Conservation (phyloP, 192 early-diverging fungal species). For the Umbelopsis sp. region DNA sequence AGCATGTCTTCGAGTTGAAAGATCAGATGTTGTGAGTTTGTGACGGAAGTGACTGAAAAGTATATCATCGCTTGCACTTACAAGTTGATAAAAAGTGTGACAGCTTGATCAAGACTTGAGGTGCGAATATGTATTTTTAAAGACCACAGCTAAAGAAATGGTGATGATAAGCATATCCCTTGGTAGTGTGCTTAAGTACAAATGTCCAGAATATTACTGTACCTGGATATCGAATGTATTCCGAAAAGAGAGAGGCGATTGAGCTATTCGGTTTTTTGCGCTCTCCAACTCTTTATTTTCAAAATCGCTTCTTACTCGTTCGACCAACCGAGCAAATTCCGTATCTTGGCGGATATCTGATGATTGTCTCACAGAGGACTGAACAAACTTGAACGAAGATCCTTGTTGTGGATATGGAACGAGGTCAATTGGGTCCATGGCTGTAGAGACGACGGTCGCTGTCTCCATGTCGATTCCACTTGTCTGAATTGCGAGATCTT, state of each 20-base stretch:
- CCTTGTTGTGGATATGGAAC: not conserved
- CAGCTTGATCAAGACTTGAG: not conserved
- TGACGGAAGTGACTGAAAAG: not conserved
- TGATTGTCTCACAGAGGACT: constrained; percentile 7
- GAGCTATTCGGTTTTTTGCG: not conserved
- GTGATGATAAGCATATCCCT: not conserved
- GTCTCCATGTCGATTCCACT: constrained; percentile 1
- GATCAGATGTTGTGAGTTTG: not conserved
- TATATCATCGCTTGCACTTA: not conserved
- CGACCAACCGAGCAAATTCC: constrained; percentile 15
- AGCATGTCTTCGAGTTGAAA: not conserved
- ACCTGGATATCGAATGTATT: constrained; percentile 8
- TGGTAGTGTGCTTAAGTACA: not conserved
- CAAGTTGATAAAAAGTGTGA: constrained; percentile 10
- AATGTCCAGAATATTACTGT: not conserved
- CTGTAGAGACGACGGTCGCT: not conserved
- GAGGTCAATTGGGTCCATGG: constrained; percentile 1
- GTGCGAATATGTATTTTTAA: not conserved
- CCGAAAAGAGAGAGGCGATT: not conserved
- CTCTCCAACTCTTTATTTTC: not conserved
- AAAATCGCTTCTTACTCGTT: not conserved
- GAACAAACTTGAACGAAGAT: constrained; percentile 4
- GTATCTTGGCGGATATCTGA: constrained; percentile 18
- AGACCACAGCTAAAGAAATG: not conserved
- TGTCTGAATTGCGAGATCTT: constrained; percentile 1